Base-by-base conservation (phyloP, 345 rosid species). In the Lenwebbia sp. region DNA sequence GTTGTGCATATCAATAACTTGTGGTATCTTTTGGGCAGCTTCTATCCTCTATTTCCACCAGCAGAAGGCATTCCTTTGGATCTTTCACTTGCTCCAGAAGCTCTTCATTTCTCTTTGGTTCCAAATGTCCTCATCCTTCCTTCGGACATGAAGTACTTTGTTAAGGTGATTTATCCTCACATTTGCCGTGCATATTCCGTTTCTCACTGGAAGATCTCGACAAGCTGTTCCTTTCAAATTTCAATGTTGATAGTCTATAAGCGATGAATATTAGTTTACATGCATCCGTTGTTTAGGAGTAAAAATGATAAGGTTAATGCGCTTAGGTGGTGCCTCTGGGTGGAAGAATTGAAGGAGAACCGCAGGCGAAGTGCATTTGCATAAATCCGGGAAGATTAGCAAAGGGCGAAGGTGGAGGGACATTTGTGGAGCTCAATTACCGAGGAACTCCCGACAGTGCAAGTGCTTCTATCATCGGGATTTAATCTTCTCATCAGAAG, bases 371-470 rank as follows among this genome's bases (percentile, higher is more conserved):
- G 88, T 95, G 98, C 85, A 86, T 94, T 28, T 96, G 98, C 82
- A 89, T 96, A 78, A 96, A 97, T 90, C 99, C 99, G 2, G 98
- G 99, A 89, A 92, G 98, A 90, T 88, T 94, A 55, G 92, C 98
- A 53, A 94, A 94, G 89, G 99, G 98, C 87, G 96, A 94, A 92
- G 95, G 96, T 1, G 98, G 92, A 1, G 97, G 99, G 86, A 96
- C 98, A 84, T 97, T 97, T 82, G 96, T 86, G 15, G 98, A 96
- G 92, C 93, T 96, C 74, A 85, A 89, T 85, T 95, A 91, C 89
- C 87, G 86, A 26, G 94, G 95, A 13, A 87, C 90, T 88, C 92
- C 94, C 40, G 94, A 94, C 83, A 92, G 86, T 60, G 90, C 94
- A 86, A 91, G 91, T 51, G 98, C 95, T 86, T 94, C 98, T 52